phyloP scores from a whole-genome alignment of 164 flowering plant genomes.

The grape (Vitis vinifera) region DNA sequence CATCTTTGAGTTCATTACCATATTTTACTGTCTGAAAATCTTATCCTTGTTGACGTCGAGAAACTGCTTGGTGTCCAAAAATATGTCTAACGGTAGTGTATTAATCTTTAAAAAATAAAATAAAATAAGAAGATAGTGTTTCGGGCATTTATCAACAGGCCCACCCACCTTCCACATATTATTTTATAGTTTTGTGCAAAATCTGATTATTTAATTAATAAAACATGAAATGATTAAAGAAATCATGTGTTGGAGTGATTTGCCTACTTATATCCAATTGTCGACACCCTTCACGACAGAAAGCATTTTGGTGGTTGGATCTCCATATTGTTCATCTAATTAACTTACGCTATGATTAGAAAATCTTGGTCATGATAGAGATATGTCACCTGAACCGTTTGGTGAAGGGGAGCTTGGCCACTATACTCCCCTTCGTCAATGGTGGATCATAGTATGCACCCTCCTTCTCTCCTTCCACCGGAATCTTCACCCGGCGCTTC shows the following conservation, averaged over 20 bases:
- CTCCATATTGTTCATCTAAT: background rate
- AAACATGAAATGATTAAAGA: too few relatives aligned
- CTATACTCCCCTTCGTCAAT: slow-evolving; percentile 5
- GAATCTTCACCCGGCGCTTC: slow-evolving; percentile 51
- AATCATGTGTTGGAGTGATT: too few relatives aligned
- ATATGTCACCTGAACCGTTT: slow-evolving; percentile 35
- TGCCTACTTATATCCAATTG: too few relatives aligned
- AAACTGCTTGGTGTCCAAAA: background rate
- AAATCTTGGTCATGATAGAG: background rate
- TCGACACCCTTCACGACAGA: too few relatives aligned
- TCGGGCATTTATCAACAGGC: too few relatives aligned
- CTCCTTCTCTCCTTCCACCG: background rate
- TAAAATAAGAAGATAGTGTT: background rate
- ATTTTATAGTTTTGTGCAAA: too few relatives aligned
- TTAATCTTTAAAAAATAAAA: background rate
- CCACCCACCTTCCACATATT: too few relatives aligned
- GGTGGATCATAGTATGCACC: slow-evolving; percentile 52
- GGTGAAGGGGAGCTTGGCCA: slow-evolving; percentile 43
- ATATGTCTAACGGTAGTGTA: background rate
- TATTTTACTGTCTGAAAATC: too few relatives aligned
- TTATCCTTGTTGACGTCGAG: too few relatives aligned
- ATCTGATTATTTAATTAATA: too few relatives aligned
- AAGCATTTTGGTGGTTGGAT: too few relatives aligned
- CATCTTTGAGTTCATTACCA: too few relatives aligned
- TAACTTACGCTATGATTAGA: background rate